Evolutionary conservation across 2,329 filamentous ascomycete species (phyloP).

Genomic region (Phoma sp.): DNA sequence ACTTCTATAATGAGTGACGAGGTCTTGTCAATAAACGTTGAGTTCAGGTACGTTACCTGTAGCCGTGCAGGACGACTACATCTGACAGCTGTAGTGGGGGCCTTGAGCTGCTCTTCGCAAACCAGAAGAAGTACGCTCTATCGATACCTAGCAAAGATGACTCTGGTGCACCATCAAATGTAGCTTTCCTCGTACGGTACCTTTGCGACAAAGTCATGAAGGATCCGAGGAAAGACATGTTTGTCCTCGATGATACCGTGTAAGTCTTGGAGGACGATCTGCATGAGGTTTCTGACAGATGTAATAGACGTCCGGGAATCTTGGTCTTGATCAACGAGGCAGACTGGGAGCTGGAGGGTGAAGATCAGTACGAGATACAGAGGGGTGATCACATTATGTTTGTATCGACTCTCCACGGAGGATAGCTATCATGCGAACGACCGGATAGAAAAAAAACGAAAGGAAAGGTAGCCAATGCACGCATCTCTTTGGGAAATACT

Average conservation of each 20-base stretch:
- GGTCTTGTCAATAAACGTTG: slow-evolving; percentile 69
- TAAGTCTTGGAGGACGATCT: slow-evolving; percentile 58
- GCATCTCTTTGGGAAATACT: too few relatives aligned
- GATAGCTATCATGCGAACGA: slow-evolving; percentile 55
- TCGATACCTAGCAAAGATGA: slow-evolving; percentile 69
- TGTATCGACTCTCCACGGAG: slow-evolving; percentile 94
- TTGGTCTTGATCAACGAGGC: slow-evolving; percentile 96
- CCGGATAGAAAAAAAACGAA: neutral
- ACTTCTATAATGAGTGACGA: slow-evolving; percentile 27
- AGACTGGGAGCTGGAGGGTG: slow-evolving; percentile 97
- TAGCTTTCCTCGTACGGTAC: slow-evolving; percentile 79
- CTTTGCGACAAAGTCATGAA: slow-evolving; percentile 85
- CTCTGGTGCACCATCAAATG: slow-evolving; percentile 68
- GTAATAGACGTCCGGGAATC: slow-evolving; percentile 85
- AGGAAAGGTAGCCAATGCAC: too few relatives aligned
- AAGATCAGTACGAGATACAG: slow-evolving; percentile 87
- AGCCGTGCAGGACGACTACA: neutral
- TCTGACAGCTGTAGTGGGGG: slow-evolving; percentile 68
- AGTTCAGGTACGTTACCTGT: slow-evolving; percentile 70
- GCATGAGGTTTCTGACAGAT: slow-evolving; percentile 24
- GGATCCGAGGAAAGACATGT: slow-evolving; percentile 83
- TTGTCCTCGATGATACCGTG: slow-evolving; percentile 87
- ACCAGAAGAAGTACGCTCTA: slow-evolving; percentile 77
- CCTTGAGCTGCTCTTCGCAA: slow-evolving; percentile 90
- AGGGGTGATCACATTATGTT: slow-evolving; percentile 88